Conservation (phyloP, 169 alveolate species). For the Theileria annulata region DNA sequence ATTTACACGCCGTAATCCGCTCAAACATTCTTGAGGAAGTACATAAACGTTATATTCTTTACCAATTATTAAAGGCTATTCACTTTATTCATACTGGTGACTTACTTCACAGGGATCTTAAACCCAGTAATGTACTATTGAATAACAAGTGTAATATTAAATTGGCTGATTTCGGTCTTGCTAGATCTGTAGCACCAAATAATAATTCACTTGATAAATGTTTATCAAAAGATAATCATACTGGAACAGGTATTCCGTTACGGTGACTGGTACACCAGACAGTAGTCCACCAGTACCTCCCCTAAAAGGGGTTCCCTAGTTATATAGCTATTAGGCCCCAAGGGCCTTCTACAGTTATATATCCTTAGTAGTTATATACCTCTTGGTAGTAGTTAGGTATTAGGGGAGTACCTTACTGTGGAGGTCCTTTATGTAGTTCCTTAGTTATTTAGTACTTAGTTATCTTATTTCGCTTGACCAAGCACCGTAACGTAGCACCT, state of each 20-base stretch:
- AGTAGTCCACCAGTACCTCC: too few species aligned
- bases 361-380: too few species aligned
- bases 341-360: too few species aligned
- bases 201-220: conserved; percentile 15
- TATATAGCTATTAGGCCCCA: too few species aligned
- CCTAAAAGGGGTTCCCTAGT: too few species aligned
- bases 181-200: conserved; percentile 86
- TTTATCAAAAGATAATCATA: background rate
- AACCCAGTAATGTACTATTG: conserved; percentile 95
- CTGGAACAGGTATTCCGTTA: background rate
- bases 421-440: too few species aligned
- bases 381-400: too few species aligned
- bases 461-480: too few species aligned
- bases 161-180: conserved; percentile 97
- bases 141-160: conserved; percentile 96
- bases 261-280: background rate
- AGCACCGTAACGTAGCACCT: too few species aligned
- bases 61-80: conserved; percentile 89
- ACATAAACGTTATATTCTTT: conserved; percentile 90
- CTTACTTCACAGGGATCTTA: conserved; percentile 96
- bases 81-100: conserved; percentile 94
- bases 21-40: conserved; percentile 96
- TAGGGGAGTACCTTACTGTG: too few species aligned
- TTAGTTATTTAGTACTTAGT: background rate
- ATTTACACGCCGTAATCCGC: conserved; percentile 97